Conservation (phyloP, 306 rosid genomes). For the Trichosanthes truncata region DNA sequence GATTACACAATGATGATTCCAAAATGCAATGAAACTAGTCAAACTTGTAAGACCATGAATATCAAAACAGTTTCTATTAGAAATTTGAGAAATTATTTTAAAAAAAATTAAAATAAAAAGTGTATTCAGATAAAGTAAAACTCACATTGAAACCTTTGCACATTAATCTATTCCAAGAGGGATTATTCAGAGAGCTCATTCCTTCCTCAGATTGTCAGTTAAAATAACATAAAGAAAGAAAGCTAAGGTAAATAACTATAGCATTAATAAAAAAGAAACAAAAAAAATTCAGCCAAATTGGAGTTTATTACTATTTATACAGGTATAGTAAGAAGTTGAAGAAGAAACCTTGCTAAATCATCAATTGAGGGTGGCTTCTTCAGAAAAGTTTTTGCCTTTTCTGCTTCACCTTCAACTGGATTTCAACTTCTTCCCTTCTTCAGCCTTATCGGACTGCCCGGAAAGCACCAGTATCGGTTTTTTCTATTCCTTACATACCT, state of each 20-base stretch:
- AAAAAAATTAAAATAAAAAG: not conserved
- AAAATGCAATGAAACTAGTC: not conserved
- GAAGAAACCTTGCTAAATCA: not conserved
- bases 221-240: not conserved
- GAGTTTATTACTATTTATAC: not conserved
- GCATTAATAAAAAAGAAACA: not conserved
- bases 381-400: not conserved
- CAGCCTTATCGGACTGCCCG: not conserved
- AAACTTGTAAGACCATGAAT: not conserved
- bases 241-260: not conserved
- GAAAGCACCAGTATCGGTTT: conserved; percentile 8
- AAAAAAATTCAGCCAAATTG: not conserved
- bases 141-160: not conserved
- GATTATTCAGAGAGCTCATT: not conserved
- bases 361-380: conserved; percentile 1
- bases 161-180: not conserved
- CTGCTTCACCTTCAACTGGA: conserved; percentile 5
- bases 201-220: not conserved
- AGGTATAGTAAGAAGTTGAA: not conserved
- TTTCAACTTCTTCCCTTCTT: conserved; percentile 7
- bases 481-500: not conserved
- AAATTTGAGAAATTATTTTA: not conserved
- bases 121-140: no score
- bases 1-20: not conserved
- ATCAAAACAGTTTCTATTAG: not conserved